phyloP scores from a whole-genome alignment of 257 asterid species.

The Nicotiana attenuata region DNA sequence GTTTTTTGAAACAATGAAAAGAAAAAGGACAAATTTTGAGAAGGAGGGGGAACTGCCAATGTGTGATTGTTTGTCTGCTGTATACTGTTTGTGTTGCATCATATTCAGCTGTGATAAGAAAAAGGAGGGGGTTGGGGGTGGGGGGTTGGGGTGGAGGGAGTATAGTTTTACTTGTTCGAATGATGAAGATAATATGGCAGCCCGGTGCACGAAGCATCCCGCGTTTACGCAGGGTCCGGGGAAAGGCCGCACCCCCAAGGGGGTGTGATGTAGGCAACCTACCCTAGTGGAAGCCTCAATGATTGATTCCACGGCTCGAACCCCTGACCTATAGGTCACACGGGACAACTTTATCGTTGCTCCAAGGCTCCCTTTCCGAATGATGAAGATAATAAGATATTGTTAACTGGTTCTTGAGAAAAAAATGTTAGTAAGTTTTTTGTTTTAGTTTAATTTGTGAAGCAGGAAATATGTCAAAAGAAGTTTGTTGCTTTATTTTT shows the following conservation, averaged over 20 bases:
- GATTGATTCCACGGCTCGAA: no score
- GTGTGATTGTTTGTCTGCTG: not conserved
- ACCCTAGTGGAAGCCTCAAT: no score
- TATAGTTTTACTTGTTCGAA: not conserved
- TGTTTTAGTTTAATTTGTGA: not conserved
- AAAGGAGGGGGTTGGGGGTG: no score
- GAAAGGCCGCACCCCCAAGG: no score
- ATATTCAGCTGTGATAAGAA: not conserved
- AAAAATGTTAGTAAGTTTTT: not conserved
- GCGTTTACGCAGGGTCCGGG: no score
- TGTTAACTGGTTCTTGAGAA: not conserved
- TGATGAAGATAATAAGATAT: not conserved
- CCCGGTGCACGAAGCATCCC: no score
- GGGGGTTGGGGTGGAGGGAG: not conserved
- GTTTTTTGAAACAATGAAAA: not conserved
- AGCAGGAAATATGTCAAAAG: not conserved
- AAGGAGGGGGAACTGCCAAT: not conserved
- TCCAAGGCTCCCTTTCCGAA: not conserved
- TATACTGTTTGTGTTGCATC: not conserved
- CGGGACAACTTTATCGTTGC: no score
- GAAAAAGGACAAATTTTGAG: not conserved
- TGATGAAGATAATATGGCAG: not conserved
- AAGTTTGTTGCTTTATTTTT: not conserved
- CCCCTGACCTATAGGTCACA: no score
- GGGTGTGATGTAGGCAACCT: no score